Evolutionary conservation across 257 asterid genomes (phyloP).

Genomic region (Datura wrightii): DNA sequence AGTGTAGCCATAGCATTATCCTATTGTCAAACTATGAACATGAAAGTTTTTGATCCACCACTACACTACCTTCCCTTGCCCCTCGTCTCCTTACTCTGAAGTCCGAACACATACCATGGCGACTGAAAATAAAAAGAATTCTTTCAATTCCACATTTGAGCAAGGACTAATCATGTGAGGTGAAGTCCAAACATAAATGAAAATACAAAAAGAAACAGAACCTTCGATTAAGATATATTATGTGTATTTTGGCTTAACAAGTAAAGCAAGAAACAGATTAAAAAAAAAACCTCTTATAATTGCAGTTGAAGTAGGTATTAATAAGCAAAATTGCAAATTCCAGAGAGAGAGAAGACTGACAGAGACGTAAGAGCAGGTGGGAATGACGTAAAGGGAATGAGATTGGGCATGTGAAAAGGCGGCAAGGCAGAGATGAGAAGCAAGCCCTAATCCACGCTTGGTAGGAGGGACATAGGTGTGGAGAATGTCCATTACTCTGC

Average conservation of each 20-base stretch:
- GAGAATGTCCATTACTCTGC: conserved; percentile 67
- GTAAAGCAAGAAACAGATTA: not conserved
- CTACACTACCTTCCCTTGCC: too few species aligned
- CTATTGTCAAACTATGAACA: too few species aligned
- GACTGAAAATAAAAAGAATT: too few species aligned
- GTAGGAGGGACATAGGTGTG: conserved; percentile 83
- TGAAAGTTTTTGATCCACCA: too few species aligned
- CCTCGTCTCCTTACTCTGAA: too few species aligned
- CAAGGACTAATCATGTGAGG: too few species aligned
- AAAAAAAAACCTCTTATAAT: not conserved
- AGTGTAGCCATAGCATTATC: too few species aligned
- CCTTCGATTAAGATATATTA: too few species aligned
- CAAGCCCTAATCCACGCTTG: conserved; percentile 92
- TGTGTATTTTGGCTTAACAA: not conserved
- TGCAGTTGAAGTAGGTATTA: not conserved
- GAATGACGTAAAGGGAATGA: conserved; percentile 61
- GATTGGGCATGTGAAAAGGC: conserved; percentile 80
- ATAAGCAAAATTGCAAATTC: not conserved
- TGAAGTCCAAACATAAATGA: too few species aligned
- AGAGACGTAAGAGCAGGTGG: conserved; percentile 91
- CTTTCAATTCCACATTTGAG: too few species aligned
- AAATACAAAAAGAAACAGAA: too few species aligned
- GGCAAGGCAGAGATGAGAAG: conserved; percentile 75
- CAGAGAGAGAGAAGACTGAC: conserved; percentile 46
- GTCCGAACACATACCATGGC: too few species aligned